Conservation (phyloP, 2,329 filamentous ascomycete genomes). For the Colletotrichum tropicale region DNA sequence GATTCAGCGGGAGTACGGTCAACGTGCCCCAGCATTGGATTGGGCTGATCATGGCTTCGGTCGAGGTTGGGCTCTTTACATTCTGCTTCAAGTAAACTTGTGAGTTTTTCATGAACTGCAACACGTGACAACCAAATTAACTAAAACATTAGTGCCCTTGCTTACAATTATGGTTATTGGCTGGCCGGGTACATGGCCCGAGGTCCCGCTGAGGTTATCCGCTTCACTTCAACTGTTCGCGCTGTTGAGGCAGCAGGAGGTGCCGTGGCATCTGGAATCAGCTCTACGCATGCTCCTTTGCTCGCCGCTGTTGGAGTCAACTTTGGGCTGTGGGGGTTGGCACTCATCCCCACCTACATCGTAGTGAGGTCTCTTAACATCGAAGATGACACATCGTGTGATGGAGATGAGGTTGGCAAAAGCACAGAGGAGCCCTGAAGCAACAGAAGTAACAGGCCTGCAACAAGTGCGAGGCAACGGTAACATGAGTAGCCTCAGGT, state of each 20-base stretch:
- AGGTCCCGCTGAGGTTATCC: conserved; percentile 1
- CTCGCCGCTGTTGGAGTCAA: conserved; percentile 19
- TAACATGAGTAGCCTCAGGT: fast-evolving
- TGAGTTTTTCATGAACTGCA: no score
- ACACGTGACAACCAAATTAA: no score
- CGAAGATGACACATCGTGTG: not conserved
- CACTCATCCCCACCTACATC: conserved; percentile 15
- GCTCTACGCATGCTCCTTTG: conserved; percentile 14
- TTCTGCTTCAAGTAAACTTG: conserved; percentile 22
- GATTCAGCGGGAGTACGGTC: conserved; percentile 22
- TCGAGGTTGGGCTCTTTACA: conserved; percentile 26
- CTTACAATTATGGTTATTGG: conserved; percentile 16
- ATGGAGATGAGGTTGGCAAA: not conserved
- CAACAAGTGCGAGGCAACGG: fast-evolving
- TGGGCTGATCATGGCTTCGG: conserved; percentile 24
- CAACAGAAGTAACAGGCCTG: fast-evolving
- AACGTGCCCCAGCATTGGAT: conserved; percentile 18
- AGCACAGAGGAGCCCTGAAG: fast-evolving
- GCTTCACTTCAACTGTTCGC: conserved; percentile 6
- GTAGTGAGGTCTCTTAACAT: conserved; percentile 9
- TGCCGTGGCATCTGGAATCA: conserved; percentile 14
- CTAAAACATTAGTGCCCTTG: not conserved
- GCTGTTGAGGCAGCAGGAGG: conserved; percentile 14
- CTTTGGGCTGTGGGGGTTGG: conserved; percentile 20
- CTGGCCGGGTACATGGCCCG: conserved; percentile 6